Base-by-base conservation (phyloP, 2,329 filamentous ascomycete genomes). In the Triangularia verruculosa region DNA sequence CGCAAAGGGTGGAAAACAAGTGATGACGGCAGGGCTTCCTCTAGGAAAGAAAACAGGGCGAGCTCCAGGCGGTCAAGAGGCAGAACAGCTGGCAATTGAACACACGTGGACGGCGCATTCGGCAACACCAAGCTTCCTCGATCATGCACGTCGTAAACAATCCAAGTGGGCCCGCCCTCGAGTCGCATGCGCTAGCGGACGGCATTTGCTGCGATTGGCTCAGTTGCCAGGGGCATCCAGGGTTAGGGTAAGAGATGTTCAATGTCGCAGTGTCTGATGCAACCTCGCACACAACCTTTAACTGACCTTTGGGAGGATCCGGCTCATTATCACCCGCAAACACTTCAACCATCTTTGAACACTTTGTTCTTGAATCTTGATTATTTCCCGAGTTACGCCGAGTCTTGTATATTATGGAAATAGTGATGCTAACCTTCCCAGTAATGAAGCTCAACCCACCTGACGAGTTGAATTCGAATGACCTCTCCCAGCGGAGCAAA, bases 51-150 rank as follows among this genome's bases (percentile, higher is more conserved):
- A 57, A 17, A 57, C 24, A 57, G 3, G 28, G 28, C 25, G n/a
- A 32, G 17, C 22, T 54, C 9, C 22, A 54, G 51, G 51, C 51
- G 51, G 51, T 54, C 24, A 57, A 57, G 28, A 57, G 27, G 27
- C 24, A 17, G 25, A 32, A 57, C 24, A 57, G 54, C 25, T 30
- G 17, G 24, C 39, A 52, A 51, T 59, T 51, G 12, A 22, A 43
- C 57, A 59, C 57, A 59, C 57, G 57, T 59, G 57, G 57, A 59
- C 57, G 20, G 51, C 27, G 34, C 39, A 39, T 28, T 59, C 57
- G 57, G 57, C 34, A 39, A 47, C 56, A 58, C 56, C 34, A 59
- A 59, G 20, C 32, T 43, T 27, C 34, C 57, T 59, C 34, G 15
- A 20, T 52, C 34, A 52, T 59, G 57, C 57, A 47, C 11, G 17